phyloP scores from a whole-genome alignment of 1,284 basidiomycete species.

The Schizophyllum commune region DNA sequence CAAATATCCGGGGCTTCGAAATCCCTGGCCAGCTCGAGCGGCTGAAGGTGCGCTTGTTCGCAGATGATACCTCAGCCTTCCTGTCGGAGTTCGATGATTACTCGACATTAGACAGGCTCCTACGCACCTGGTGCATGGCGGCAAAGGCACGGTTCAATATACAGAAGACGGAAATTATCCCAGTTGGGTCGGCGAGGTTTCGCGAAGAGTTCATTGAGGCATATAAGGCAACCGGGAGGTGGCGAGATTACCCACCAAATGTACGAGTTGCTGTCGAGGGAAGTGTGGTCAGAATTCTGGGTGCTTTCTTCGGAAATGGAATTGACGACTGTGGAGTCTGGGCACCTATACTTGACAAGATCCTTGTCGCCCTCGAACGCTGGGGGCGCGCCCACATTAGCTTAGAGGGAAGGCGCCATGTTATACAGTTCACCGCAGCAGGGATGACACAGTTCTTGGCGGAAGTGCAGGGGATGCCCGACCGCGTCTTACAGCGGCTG shows the following conservation, averaged over 20 bases:
- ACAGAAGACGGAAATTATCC: constrained; percentile 14
- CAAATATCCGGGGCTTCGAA: constrained; percentile 11
- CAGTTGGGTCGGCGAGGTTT: background rate
- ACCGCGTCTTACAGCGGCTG: background rate
- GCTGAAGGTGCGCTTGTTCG: constrained; percentile 8
- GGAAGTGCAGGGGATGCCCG: constrained; percentile 8
- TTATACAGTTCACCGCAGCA: background rate
- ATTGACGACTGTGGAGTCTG: constrained; percentile 7
- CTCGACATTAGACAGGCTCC: constrained; percentile 4
- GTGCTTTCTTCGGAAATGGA: constrained; percentile 12
- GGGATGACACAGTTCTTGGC: constrained; percentile 5
- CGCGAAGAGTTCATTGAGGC: background rate
- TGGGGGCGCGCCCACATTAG: constrained; percentile 12
- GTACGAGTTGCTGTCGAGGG: constrained; percentile 8
- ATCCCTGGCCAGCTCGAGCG: constrained; percentile 10
- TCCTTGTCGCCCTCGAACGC: constrained; percentile 1
- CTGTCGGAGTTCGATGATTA: constrained; percentile 7
- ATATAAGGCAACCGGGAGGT: background rate
- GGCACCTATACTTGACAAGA: constrained; percentile 12
- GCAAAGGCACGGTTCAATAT: constrained; percentile 8
- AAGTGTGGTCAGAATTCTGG: constrained; percentile 8
- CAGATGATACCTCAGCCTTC: constrained; percentile 10
- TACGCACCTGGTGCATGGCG: constrained; percentile 15
- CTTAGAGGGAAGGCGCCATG: constrained; percentile 10
- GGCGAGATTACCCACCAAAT: constrained; percentile 1